Conservation (phyloP, 139 green algal genomes). For the Asterochloris erici region DNA sequence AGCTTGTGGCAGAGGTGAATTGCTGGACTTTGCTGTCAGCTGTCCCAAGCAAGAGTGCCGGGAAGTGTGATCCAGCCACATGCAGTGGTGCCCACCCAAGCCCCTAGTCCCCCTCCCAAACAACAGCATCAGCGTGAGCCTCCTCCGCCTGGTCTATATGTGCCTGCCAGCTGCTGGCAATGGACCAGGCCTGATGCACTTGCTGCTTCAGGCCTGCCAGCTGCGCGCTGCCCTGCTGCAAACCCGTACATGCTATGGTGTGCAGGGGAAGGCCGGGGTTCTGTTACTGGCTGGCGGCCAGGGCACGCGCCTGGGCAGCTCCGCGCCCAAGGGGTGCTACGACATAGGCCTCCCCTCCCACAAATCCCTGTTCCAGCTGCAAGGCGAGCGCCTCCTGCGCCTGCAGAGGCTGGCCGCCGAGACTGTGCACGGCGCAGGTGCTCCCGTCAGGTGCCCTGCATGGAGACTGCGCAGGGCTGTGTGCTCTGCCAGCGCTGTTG, state of each 20-base stretch:
- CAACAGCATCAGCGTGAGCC: not conserved
- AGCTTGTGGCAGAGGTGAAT: constrained; percentile 13
- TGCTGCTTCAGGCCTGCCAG: not conserved
- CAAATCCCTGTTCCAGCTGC: constrained; percentile 91
- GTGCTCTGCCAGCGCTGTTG: not conserved
- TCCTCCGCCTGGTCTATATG: not conserved
- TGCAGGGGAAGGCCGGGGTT: constrained; percentile 70
- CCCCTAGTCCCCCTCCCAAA: not conserved
- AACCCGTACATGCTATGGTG: not conserved
- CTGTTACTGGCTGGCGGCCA: constrained; percentile 90
- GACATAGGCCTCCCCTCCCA: constrained; percentile 87
- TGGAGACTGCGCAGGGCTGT: not conserved
- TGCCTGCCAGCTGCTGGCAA: constrained; percentile 5
- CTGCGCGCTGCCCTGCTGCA: not conserved
- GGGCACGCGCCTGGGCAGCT: constrained; percentile 87
- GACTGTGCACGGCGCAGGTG: not conserved
- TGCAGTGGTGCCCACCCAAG: not conserved
- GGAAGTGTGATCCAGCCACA: not conserved
- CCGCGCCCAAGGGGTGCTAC: constrained; percentile 89
- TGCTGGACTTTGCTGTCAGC: not conserved
- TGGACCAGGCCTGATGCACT: not conserved
- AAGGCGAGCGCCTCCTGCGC: constrained; percentile 75
- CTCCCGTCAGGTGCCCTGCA: not conserved
- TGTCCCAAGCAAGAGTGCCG: not conserved
- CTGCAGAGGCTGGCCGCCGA: constrained; percentile 59